Evolutionary conservation across 176 grass and related monocot species (phyloP), one percentile per base, ranked within the genome.

Genomic region (Elaeis guineensis): DNA sequence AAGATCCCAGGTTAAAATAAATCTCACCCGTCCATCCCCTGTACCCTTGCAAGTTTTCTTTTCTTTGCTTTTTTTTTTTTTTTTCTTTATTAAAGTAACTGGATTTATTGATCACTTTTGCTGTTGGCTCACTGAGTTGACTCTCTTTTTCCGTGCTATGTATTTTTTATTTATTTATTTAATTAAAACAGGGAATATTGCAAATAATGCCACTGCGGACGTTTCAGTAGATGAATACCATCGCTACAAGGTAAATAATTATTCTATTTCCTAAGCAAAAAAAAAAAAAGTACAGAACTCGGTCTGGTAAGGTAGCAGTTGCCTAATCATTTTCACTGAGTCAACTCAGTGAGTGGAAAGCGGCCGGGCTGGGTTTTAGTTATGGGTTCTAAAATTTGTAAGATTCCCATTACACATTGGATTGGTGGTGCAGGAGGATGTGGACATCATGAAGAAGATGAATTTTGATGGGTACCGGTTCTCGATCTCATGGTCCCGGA

Each of bases 391-490:
- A 5, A 5, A 30, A 30, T 30, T 30, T 29, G 1, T 44, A 44
- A 12, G 35, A 14, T 44, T 44, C 11, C 2, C 11, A 12, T 44
- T 12, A 14, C 9, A 44, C 11, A 12, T 14, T 44, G 35, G 35
- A 44, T 44, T 44, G 35, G 35, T 44, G 9, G 23, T 39, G 53
- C 67, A 92, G 88, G 88, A 87, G 25, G 88, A 92, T 80, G 70
- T 92, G 26, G 21, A 83, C 61, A 92, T 92, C 55, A 92, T 92
- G 88, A 92, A 87, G 76, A 81, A 64, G 59, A 87, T 92, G 83
- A 73, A 79, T 17, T 92, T 92, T 39, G 80, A 87, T 54, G 77
- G 79, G 0, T 92, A 92, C 24, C 57, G 89, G 0, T 92, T 92
- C 25, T 92, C 89, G 0, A 87, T 92, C 26, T 92, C 83, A 0